Evolutionary conservation across 805 yeast genomes (phyloP).

Genomic region (Pichia exigua): DNA sequence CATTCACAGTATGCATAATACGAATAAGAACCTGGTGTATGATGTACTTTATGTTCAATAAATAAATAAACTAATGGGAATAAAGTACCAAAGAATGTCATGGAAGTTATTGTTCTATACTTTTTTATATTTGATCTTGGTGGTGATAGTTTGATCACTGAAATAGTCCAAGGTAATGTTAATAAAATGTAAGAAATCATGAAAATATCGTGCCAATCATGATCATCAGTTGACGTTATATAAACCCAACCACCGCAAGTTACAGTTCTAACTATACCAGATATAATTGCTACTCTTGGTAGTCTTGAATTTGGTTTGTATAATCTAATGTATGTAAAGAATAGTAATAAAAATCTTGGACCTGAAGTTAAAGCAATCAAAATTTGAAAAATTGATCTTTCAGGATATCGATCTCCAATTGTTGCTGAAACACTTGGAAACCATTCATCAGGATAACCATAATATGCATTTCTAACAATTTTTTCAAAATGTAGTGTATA

Average conservation of each 20-base stretch:
- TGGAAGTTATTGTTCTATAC: slow-evolving; percentile 45
- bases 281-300: slow-evolving; percentile 37
- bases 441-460: slow-evolving; percentile 97
- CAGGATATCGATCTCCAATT: slow-evolving; percentile 96
- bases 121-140: slow-evolving; percentile 40
- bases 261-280: slow-evolving; percentile 83
- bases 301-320: slow-evolving; percentile 30
- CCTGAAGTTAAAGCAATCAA: slow-evolving; percentile 90
- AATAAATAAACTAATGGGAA: slow-evolving; percentile 83
- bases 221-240: slow-evolving; percentile 94
- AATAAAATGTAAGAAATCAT: slow-evolving; percentile 86
- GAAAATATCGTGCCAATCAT: slow-evolving; percentile 90
- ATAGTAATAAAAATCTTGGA: slow-evolving; percentile 68
- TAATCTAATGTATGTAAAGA: slow-evolving; percentile 44
- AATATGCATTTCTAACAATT: slow-evolving; percentile 79
- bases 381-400: slow-evolving; percentile 84
- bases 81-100: slow-evolving; percentile 60
- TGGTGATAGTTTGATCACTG: slow-evolving; percentile 44
- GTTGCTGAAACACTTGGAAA: slow-evolving; percentile 96
- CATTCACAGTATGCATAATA: slow-evolving; percentile 93
- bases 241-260: slow-evolving; percentile 99
- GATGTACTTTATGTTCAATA: slow-evolving; percentile 87
- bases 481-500: slow-evolving; percentile 73
- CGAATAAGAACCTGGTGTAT: slow-evolving; percentile 89
- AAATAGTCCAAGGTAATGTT: slow-evolving; percentile 85